Conservation (phyloP, 78 protist species). For the Monocercomonoides exilis region DNA sequence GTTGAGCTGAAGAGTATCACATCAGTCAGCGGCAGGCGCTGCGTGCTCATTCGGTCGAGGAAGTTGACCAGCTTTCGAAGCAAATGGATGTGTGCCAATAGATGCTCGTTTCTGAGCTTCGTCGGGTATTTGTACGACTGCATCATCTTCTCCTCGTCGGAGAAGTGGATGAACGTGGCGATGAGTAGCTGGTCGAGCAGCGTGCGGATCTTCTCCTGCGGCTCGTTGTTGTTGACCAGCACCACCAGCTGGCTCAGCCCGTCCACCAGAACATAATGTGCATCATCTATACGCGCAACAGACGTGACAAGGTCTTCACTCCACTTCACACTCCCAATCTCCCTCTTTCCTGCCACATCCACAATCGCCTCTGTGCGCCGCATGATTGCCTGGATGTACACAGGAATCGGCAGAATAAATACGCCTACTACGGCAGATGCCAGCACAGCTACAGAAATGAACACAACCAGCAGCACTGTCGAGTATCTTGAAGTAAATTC, state of each 20-base stretch:
- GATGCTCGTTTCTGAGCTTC: not conserved
- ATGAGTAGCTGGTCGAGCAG: not conserved
- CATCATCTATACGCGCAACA: not conserved
- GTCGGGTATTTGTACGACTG: not conserved
- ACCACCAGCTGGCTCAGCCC: not conserved
- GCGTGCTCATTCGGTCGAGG: not conserved
- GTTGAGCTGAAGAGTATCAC: not conserved
- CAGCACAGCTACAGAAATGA: not conserved
- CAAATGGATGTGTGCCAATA: not conserved
- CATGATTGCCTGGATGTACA: not conserved
- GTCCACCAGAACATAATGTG: not conserved
- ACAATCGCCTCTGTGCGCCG: no score
- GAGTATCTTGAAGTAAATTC: not conserved
- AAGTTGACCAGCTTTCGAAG: not conserved
- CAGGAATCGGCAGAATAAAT: not conserved
- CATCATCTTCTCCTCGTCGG: not conserved
- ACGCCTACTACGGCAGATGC: not conserved
- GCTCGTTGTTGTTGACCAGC: not conserved
- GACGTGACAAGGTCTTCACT: not conserved
- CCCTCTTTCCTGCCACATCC: no score
- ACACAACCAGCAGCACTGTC: not conserved
- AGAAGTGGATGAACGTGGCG: not conserved
- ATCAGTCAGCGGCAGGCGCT: not conserved
- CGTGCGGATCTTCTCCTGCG: not conserved
- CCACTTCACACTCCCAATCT: not conserved